Percentiles rank a stretch among this genome's conserved stretches.
Conservation (phyloP, 2,329 filamentous ascomycete species). For the Zymoseptoria ardabiliae region DNA sequence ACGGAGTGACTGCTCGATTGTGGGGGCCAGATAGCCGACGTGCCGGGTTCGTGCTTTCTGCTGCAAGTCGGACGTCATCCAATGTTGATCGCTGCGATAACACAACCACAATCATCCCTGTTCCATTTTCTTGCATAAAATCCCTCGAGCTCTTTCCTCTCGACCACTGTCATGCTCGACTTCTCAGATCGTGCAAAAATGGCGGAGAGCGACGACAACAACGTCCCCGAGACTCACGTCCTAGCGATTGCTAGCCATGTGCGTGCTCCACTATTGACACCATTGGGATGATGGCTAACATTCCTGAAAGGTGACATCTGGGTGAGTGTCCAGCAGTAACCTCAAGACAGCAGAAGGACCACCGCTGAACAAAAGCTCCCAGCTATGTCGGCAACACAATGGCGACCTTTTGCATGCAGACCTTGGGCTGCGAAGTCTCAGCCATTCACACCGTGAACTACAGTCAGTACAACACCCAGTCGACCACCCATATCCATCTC, state of each 20-base stretch:
- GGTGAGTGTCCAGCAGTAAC: conserved; percentile 47
- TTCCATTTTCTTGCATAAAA: background rate
- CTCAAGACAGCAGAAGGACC: background rate
- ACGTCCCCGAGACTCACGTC: conserved; percentile 58
- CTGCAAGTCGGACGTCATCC: background rate
- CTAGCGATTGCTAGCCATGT: conserved; percentile 94
- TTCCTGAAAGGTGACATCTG: conserved; percentile 57
- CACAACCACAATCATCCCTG: conserved; percentile 1
- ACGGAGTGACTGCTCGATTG: background rate
- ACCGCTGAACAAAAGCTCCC: conserved; percentile 15
- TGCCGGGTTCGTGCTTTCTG: background rate
- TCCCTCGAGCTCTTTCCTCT: background rate
- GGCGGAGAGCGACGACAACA: conserved; percentile 8
- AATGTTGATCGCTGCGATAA: background rate
- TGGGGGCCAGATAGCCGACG: background rate
- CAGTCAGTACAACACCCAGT: conserved; percentile 52
- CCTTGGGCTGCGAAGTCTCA: conserved; percentile 85
- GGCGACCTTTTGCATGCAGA: conserved; percentile 89
- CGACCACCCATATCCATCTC: background rate
- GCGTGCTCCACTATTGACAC: conserved; percentile 41
- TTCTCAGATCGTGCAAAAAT: conserved; percentile 5
- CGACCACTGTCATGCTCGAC: background rate
- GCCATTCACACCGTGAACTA: conserved; percentile 96
- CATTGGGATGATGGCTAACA: conserved; percentile 21
- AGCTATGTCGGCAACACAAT: conserved; percentile 98